Evolutionary conservation across 2,329 filamentous ascomycete species (phyloP).

Genomic region (Fusarium sulawesiense): DNA sequence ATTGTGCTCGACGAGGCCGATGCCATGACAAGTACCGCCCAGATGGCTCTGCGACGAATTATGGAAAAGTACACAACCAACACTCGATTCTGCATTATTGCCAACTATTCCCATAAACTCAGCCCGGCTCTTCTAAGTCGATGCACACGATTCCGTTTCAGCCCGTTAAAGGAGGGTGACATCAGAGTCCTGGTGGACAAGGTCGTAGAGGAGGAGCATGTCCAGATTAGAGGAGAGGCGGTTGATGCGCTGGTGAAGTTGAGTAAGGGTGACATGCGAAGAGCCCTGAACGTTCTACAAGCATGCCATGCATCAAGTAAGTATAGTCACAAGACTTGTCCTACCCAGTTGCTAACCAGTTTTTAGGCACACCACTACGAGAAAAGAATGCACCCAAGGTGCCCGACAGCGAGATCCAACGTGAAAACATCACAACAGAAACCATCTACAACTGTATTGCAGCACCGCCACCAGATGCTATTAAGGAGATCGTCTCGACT

Average conservation of each 20-base stretch:
- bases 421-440: slow-evolving; percentile 86
- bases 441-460: slow-evolving; percentile 98
- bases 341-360: slow-evolving; percentile 9
- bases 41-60: slow-evolving; percentile 95
- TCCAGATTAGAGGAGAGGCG: slow-evolving; percentile 85
- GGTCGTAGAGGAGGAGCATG: slow-evolving; percentile 86
- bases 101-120: slow-evolving; percentile 98
- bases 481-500: slow-evolving; percentile 84
- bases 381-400: slow-evolving; percentile 69
- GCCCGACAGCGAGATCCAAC: slow-evolving; percentile 72
- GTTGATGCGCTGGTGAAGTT: slow-evolving; percentile 85
- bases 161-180: slow-evolving; percentile 88
- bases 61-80: slow-evolving; percentile 99
- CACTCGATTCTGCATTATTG: slow-evolving; percentile 97
- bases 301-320: slow-evolving; percentile 94
- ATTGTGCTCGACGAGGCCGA: slow-evolving; percentile 99
- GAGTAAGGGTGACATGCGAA: slow-evolving; percentile 95
- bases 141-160: slow-evolving; percentile 95
- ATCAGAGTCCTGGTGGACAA: slow-evolving; percentile 88
- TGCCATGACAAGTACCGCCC: slow-evolving; percentile 98
- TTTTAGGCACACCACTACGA: slow-evolving; percentile 73
- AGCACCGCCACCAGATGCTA: slow-evolving; percentile 89
- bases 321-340: slow-evolving; percentile 32
- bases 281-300: slow-evolving; percentile 94
- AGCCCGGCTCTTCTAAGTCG: slow-evolving; percentile 91